Base-by-base conservation (phyloP, 805 yeast genomes). In the Helenozyma baotianmanensis region DNA sequence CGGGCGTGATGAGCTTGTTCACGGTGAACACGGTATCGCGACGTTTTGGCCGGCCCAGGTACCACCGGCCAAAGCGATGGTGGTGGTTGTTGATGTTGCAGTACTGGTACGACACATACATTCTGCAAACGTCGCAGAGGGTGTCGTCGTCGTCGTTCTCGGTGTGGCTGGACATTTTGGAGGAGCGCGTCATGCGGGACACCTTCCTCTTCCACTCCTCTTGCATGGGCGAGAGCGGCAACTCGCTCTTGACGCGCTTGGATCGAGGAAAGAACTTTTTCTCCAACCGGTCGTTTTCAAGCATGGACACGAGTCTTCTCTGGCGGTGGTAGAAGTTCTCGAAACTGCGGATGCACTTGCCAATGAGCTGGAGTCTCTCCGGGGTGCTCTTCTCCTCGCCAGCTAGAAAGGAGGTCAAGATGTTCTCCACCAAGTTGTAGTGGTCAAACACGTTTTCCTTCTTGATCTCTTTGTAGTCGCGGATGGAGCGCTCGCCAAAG, bases 381-480 rank as follows among this genome's bases (percentile, higher is more conserved):
- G 24, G n/a, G 43, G 43, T 35, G 4, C 16, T 3, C 12, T 19
- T 25, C 11, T 16, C 12, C 8, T 28, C 15, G 9, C 35, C 43
- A 7, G 9, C 18, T 3, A 29, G 10, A 12, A 51, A 64, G 7
- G 53, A 55, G n/a, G 39, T 37, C 38, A 75, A 49, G 4, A 75
- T 63, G 35, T 67, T 69, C 28, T 70, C 66, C 43, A 76, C 58
- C 33, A 77, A 48, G 34, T 65, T 70, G 54, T 61, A 71, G 48
- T 76, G 72, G 46, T 75, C 78, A 47, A 78, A 76, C 2, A 67
- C 72, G 36, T 60, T 61, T 41, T 67, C 72, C 40, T 66, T 67
- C 27, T 51, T 54, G 23, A 64, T 68, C 16, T 29, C 27, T 60
- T 66, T 35, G 26, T 45, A 45, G 33, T 45, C 49, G 7, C 34